A percentile compares a stretch with the other conserved stretches of the same genome.
Evolutionary conservation across 106 monocot species (phyloP).

Genomic region (Triglochin maritima): DNA sequence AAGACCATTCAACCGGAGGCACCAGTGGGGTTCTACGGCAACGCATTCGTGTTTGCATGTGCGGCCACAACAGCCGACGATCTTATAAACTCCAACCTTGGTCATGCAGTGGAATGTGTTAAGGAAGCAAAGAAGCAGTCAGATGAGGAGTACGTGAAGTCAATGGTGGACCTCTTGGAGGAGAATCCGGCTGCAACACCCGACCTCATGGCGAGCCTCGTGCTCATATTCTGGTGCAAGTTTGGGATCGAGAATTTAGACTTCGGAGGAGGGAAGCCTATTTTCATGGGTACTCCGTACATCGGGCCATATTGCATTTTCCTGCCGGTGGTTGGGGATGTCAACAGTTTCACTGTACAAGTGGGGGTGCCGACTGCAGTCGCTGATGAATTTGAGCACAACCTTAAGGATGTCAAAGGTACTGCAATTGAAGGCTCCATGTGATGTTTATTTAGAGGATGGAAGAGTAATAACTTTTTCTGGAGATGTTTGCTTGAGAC

Average conservation of each 20-base stretch:
- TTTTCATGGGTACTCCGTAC: slow-evolving; percentile 64
- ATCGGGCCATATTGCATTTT: slow-evolving; percentile 86
- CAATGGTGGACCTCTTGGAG: slow-evolving; percentile 60
- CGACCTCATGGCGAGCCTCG: slow-evolving; percentile 56
- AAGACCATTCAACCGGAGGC: slow-evolving; percentile 26
- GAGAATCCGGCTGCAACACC: slow-evolving; percentile 30
- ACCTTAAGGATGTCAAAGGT: slow-evolving; percentile 23
- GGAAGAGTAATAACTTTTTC: no score
- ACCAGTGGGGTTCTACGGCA: slow-evolving; percentile 66
- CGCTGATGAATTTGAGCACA: slow-evolving; percentile 43
- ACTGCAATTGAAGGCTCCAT: no score
- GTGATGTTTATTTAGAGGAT: no score
- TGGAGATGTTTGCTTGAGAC: no score
- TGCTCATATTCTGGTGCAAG: slow-evolving; percentile 83
- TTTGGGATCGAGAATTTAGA: slow-evolving; percentile 79
- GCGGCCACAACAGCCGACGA: slow-evolving; percentile 38
- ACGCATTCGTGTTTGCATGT: slow-evolving; percentile 65
- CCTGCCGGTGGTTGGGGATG: slow-evolving; percentile 61
- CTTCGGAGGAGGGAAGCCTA: slow-evolving; percentile 62
- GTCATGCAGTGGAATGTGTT: slow-evolving; percentile 30
- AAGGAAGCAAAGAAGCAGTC: slow-evolving; percentile 38
- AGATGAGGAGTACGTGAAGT: slow-evolving; percentile 38
- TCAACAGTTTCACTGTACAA: slow-evolving; percentile 52
- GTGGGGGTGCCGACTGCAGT: slow-evolving; percentile 54
- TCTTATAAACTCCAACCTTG: slow-evolving; percentile 20